These are phyloP conservation scores for Boechera stricta DNA, from an alignment of 345 rosid species.

Conservation along the genomic window DNA sequence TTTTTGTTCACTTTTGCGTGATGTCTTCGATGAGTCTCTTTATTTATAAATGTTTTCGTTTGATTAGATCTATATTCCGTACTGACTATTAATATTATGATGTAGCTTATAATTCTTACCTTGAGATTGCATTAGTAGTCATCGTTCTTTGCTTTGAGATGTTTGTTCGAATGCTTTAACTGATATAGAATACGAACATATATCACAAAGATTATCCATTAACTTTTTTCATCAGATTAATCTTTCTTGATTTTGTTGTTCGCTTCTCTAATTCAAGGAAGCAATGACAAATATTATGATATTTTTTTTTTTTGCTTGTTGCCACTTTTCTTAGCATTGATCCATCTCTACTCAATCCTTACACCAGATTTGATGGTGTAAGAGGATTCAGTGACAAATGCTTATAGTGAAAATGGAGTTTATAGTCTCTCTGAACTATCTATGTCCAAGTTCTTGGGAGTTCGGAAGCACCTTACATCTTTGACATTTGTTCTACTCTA, in stretches of 20 bases:
- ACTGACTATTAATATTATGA: neutral
- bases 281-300: neutral
- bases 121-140: slow-evolving; percentile 10
- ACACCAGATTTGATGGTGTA: slow-evolving; percentile 33
- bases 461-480: slow-evolving; percentile 53
- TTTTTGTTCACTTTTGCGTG: neutral
- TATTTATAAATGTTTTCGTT: neutral
- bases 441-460: slow-evolving; percentile 49
- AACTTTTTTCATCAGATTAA: neutral
- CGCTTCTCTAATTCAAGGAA: slow-evolving; percentile 4
- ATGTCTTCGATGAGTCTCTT: neutral
- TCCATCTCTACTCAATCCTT: slow-evolving; percentile 25
- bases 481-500: neutral
- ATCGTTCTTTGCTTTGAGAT: slow-evolving; percentile 23
- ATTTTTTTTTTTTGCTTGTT: neutral
- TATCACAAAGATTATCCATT: neutral
- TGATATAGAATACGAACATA: neutral
- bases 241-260: slow-evolving; percentile 19
- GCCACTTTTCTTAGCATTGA: slow-evolving; percentile 20
- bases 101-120: neutral
- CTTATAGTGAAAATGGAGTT: slow-evolving; percentile 53
- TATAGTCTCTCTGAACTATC: slow-evolving; percentile 53
- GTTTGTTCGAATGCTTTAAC: neutral
- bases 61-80: neutral
- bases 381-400: slow-evolving; percentile 37